Evolutionary conservation across 345 rosid species (phyloP).

Genomic region (Cardamine occulta): DNA sequence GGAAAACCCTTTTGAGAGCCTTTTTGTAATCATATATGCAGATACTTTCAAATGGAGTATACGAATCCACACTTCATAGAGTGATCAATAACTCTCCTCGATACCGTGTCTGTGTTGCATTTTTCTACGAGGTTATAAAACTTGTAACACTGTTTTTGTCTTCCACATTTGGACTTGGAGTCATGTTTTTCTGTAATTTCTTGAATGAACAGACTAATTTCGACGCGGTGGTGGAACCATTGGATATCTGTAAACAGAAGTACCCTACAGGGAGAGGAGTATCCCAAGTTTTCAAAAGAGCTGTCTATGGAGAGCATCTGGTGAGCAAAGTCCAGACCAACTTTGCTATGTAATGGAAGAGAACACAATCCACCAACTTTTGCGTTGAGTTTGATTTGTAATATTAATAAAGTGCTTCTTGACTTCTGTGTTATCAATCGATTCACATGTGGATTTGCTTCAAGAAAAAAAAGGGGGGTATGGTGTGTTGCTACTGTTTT

Average conservation of each 20-base stretch:
- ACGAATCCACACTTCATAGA: conserved; percentile 78
- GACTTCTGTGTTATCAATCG: not conserved
- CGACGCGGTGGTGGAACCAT: conserved; percentile 74
- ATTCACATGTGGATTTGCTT: too few relatives aligned
- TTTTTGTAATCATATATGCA: conserved; percentile 38
- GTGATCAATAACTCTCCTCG: conserved; percentile 63
- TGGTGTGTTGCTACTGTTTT: too few relatives aligned
- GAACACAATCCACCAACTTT: conserved; percentile 3
- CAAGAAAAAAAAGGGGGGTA: too few relatives aligned
- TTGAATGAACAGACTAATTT: conserved; percentile 60
- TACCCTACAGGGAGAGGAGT: conserved; percentile 45
- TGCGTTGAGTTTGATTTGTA: not conserved
- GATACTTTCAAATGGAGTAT: conserved; percentile 82
- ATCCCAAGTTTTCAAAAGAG: conserved; percentile 51
- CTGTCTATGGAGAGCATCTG: conserved; percentile 88
- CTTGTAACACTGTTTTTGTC: not conserved
- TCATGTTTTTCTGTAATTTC: not conserved
- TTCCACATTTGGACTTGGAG: not conserved
- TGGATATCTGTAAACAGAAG: conserved; percentile 60
- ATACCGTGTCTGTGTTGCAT: conserved; percentile 72
- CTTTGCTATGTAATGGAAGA: conserved; percentile 48
- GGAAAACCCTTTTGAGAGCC: conserved; percentile 8
- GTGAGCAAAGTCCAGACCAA: conserved; percentile 71
- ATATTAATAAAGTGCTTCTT: not conserved
- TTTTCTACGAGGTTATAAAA: conserved; percentile 69